phyloP scores from a whole-genome alignment of 306 rosid genomes.

The Gillenia trifoliata region DNA sequence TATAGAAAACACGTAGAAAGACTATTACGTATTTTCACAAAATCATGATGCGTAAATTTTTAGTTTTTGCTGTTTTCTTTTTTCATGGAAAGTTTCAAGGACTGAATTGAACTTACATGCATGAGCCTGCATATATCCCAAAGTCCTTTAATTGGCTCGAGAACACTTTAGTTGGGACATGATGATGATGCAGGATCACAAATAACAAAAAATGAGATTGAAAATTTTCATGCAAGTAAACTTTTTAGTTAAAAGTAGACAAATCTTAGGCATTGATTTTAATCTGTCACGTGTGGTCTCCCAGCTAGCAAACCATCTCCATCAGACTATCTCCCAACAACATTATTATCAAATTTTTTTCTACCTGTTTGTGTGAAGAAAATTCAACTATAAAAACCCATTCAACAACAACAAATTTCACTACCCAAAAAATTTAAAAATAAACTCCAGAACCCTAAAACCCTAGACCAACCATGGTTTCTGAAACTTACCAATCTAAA shows the following conservation, averaged over 20 bases:
- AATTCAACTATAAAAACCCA: conserved; percentile 24
- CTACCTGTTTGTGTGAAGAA: conserved; percentile 29
- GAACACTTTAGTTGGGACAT: not conserved
- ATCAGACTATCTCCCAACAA: conserved; percentile 19
- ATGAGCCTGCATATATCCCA: not conserved
- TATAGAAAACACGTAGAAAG: no score
- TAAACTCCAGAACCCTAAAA: not conserved
- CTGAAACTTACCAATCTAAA: conserved; percentile 42
- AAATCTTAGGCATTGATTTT: conserved; percentile 34
- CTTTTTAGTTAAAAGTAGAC: conserved; percentile 29
- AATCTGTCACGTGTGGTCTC: conserved; percentile 48
- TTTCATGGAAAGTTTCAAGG: not conserved
- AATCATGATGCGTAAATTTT: no score
- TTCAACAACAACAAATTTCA: conserved; percentile 9
- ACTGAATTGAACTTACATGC: not conserved
- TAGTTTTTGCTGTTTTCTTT: not conserved
- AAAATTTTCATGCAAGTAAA: conserved; percentile 1
- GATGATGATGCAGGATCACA: not conserved
- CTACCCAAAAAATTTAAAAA: not conserved
- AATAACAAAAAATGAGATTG: not conserved
- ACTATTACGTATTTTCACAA: no score
- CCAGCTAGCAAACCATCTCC: conserved; percentile 45
- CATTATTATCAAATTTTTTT: conserved; percentile 18
- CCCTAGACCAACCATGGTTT: conserved; percentile 42
- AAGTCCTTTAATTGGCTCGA: not conserved